Evolutionary conservation across 2,329 filamentous ascomycete species (phyloP), one percentile per base, ranked within the genome.

Genomic region (Boeremia lycopersici): DNA sequence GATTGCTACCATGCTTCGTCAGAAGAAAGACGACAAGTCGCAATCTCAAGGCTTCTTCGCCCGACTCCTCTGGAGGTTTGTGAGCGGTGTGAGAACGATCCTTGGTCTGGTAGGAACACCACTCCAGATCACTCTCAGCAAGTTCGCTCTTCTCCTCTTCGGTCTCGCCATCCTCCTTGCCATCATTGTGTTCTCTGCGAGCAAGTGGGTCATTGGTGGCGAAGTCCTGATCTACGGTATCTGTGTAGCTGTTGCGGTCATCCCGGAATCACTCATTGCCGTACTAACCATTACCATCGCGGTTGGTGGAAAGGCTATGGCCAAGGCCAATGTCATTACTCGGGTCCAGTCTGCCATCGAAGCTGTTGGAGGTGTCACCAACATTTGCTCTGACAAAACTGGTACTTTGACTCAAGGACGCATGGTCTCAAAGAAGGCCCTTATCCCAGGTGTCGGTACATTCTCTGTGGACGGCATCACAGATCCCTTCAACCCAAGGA

Each of bases 111-210:
- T 89, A 49, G 91, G 91, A 44, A 96, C 92, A 1, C 92, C 92
- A 0, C 80, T 96, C 40, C 91, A 96, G 77, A 87, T 89, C 62
- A 93, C 90, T 69, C 82, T 96, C 46, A 91, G 89, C 77, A 91
- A 93, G 75, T 88, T 96, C 67, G 91, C 92, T 26, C 86, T 95
- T 38, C 72, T 91, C 3, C 84, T 96, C 2, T 96, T 96, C 68
- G 86, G 82, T 41, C 83, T 91, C 45, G 92, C 88, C 2, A 82
- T 90, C 11, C 65, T 90, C 25, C 88, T 87, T 57, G 87, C 87
- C 8, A 83, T 90, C 61, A 85, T 90, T 62, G 87, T 89, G 34
- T 81, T 89, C 40, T 87, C 79, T 6, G 84, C 87, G 48, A 89
- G 88, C 72, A 72, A 73, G 60, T 77, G 68, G 64, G 57, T 75